A percentile compares a stretch with the other conserved stretches of the same genome.
These are phyloP conservation scores for Biancaea sappan DNA, from an alignment of 306 rosid species.

Conservation along the genomic window DNA sequence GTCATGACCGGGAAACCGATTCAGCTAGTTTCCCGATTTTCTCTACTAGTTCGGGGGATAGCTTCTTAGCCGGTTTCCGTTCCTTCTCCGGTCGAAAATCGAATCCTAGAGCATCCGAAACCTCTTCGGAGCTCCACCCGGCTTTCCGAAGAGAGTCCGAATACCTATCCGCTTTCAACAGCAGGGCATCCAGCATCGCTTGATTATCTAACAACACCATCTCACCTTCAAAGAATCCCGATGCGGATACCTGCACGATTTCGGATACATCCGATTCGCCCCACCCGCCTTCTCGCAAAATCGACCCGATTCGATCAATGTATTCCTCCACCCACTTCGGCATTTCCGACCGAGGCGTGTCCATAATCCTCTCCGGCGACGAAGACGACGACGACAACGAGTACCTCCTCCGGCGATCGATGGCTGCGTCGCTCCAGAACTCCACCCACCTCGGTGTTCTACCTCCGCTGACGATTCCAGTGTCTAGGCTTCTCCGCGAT, in stretches of 20 bases:
- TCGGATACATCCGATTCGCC: conserved; percentile 78
- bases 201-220: conserved; percentile 84
- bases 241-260: conserved; percentile 73
- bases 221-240: conserved; percentile 81
- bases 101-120: conserved; percentile 83
- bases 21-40: conserved; percentile 85
- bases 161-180: conserved; percentile 70
- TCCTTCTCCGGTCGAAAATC: conserved; percentile 92
- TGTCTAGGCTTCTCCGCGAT: conserved; percentile 79
- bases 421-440: conserved; percentile 94
- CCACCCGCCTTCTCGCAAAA: conserved; percentile 85
- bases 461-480: conserved; percentile 46
- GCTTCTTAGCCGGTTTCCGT: conserved; percentile 74
- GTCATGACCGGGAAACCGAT: conserved; percentile 75
- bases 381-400: conserved; percentile 57
- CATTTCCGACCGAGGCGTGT: conserved; percentile 48
- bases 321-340: conserved; percentile 90
- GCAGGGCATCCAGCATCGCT: conserved; percentile 80
- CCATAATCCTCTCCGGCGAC: conserved; percentile 77
- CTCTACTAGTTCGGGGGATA: conserved; percentile 75
- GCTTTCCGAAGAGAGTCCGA: conserved; percentile 88
- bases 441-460: conserved; percentile 98
- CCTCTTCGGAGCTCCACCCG: conserved; percentile 99
- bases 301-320: conserved; percentile 77
- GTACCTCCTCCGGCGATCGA: conserved; percentile 71